Evolutionary conservation across 192 early-diverging fungal genomes (phyloP), one percentile per base, ranked within the genome.

Genomic region (Linnemannia hyalina): DNA sequence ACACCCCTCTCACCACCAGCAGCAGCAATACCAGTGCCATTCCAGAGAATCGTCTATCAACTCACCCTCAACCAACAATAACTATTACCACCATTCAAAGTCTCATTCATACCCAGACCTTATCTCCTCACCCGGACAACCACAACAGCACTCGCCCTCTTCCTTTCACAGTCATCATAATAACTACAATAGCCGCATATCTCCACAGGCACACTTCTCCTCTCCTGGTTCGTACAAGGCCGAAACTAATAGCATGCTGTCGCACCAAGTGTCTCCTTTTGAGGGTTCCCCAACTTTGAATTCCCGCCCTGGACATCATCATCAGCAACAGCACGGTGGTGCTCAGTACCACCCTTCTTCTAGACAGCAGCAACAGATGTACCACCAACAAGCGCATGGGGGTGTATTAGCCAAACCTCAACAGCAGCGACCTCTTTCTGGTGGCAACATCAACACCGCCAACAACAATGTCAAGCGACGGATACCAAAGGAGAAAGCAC

Each of bases 401-500:
- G 26, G 26, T 32, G 29, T 29, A 13, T 13, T 65, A 32, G 60
- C 11, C 32, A 65, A 65, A 65, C n/a, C 60, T 32, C 60, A 65
- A 11, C 55, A 57, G 55, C 60, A 65, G 29, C 73, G 44, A 74
- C 47, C 73, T 3, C 18, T 29, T 52, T 42, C 40, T 65, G 44
- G 63, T 22, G 22, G 63, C 23, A 70, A 15, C 57, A 76, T 22
- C 35, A 36, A 11, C 68, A 29, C 20, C 38, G 42, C 10, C 76
- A 69, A 10, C 41, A 77, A 41, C 78, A 80, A 38, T 16, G 18
- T 40, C 7, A 80, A 81, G 46, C 68, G 76, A 46, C 75, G 84
- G 26, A 73, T 54, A 20, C 42, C 29, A 1, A 81, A 78, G 40
- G 84, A 86, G 2, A 85, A 76, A 26, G 18, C 29, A 1, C 32